Base-by-base conservation (phyloP, 2,329 filamentous ascomycete genomes). In the Trichoderma cornu-damae region DNA sequence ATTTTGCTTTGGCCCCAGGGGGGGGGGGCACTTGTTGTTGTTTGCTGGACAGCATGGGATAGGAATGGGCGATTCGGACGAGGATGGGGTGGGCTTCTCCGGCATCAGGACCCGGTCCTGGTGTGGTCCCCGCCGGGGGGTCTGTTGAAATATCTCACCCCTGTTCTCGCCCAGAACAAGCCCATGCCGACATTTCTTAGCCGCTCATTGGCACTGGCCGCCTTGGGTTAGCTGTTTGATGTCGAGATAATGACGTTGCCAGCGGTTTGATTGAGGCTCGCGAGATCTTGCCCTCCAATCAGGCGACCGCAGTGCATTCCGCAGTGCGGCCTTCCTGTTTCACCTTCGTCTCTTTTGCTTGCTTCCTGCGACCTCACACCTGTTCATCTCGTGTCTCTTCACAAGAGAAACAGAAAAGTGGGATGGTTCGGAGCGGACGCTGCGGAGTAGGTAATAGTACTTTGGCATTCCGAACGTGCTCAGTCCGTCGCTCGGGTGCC, bases 211-310 rank as follows among this genome's bases (percentile, higher is more conserved):
- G 56, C 49, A 52, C 32, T 30, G 32, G 30, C 40, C 30, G 42
- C 16, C 35, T 34, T 44, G 46, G 46, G 35, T 42, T 50, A 43
- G 54, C 44, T 57, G 37, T 34, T 48, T 22, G 48, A 53, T 53
- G 56, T 58, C 49, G 48, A 53, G 48, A 49, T 53, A 46, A 58
- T 58, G 56, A 58, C 56, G 56, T 58, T 58, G 38, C 51, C 38
- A 16, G 49, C 49, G 26, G 26, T 40, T 57, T 30, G 26, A 20
- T 20, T 53, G 49, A 53, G 48, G 46, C 34, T 53, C 49, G 48
- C 48, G 40, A 53, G 16, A 48, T 12, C 11, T 32, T 24, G 56
- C 42, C 56, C 43, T 53, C 48, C 46, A 49, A 57, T 57, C 54
- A 57, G 44, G 38, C 16, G 5, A 56, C 34, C 26, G 43, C 42